phyloP scores from a whole-genome alignment of 2,329 filamentous ascomycete species.

The Colletotrichum melonis region DNA sequence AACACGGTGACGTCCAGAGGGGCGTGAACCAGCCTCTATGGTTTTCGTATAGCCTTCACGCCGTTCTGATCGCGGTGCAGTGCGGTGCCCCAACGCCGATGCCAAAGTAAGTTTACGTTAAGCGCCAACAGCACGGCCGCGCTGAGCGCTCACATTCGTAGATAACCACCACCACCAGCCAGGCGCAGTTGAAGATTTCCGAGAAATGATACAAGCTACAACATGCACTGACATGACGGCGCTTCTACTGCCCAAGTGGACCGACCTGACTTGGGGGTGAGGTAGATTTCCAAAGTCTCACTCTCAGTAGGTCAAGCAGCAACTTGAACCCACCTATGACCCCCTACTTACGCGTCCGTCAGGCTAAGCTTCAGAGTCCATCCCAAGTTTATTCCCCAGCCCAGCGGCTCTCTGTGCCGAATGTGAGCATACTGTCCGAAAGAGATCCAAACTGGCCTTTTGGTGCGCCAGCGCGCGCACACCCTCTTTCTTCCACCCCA shows the following conservation, averaged over 20 bases:
- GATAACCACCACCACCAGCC: no score
- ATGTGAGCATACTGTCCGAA: background rate
- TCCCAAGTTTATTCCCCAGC: background rate
- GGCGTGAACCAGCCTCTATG: background rate
- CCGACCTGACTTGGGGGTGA: no score
- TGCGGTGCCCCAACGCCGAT: background rate
- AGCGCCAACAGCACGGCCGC: background rate
- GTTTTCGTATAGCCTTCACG: background rate
- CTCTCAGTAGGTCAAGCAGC: no score
- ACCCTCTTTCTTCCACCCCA: no score
- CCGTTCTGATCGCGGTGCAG: background rate
- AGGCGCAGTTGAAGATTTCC: no score
- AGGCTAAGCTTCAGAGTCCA: background rate
- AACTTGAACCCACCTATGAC: background rate
- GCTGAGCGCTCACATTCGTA: no score
- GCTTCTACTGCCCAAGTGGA: background rate
- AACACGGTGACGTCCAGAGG: background rate
- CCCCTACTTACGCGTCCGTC: background rate
- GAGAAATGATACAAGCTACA: no score
- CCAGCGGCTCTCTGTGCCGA: background rate
- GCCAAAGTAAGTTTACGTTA: background rate
- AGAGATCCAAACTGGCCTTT: background rate
- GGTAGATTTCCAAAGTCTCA: no score
- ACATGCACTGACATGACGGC: background rate
- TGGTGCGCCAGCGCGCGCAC: background rate